A percentile compares a stretch with the other conserved stretches of the same genome.
These are phyloP conservation scores for Nemania bipapillata DNA, from an alignment of 2,329 filamentous ascomycete genomes.

Conservation along the genomic window DNA sequence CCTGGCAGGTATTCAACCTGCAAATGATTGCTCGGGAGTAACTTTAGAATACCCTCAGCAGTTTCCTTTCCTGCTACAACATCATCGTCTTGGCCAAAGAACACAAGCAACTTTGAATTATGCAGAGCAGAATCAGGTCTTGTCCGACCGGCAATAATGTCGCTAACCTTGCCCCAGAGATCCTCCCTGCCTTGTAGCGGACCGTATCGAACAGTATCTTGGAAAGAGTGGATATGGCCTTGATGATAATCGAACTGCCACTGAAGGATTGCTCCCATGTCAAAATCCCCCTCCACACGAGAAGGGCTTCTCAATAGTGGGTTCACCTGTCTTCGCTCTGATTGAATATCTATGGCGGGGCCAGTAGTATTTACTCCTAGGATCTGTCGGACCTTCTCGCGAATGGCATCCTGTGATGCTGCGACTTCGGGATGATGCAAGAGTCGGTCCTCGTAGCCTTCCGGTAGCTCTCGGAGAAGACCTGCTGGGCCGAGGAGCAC, in stretches of 20 bases:
- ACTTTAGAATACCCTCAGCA: conserved; percentile 43
- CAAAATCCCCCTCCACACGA: conserved; percentile 39
- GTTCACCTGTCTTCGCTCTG: conserved; percentile 20
- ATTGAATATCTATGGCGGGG: conserved; percentile 29
- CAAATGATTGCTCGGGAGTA: conserved; percentile 40
- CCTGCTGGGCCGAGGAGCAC: conserved; percentile 41
- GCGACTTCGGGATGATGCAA: conserved; percentile 41
- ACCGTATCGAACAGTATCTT: conserved; percentile 42
- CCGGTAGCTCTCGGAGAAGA: conserved; percentile 39
- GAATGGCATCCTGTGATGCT: conserved; percentile 34
- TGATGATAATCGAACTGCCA: conserved; percentile 45
- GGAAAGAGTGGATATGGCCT: conserved; percentile 43
- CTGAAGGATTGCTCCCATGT: conserved; percentile 40
- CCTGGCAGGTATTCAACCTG: conserved; percentile 43
- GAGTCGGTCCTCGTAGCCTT: conserved; percentile 40
- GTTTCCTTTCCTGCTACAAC: conserved; percentile 41
- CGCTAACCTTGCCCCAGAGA: conserved; percentile 40
- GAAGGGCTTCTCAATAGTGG: conserved; percentile 26
- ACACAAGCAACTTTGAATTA: conserved; percentile 42
- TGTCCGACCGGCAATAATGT: conserved; percentile 42
- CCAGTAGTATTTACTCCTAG: conserved; percentile 37
- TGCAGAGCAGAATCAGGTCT: conserved; percentile 35
- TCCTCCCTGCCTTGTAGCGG: conserved; percentile 36
- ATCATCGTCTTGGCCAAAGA: conserved; percentile 42
- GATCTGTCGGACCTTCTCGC: conserved; percentile 42